Evolutionary conservation across 192 early-diverging fungal species (phyloP), one percentile per base, ranked within the genome.

Genomic region (Funneliformis geosporum): DNA sequence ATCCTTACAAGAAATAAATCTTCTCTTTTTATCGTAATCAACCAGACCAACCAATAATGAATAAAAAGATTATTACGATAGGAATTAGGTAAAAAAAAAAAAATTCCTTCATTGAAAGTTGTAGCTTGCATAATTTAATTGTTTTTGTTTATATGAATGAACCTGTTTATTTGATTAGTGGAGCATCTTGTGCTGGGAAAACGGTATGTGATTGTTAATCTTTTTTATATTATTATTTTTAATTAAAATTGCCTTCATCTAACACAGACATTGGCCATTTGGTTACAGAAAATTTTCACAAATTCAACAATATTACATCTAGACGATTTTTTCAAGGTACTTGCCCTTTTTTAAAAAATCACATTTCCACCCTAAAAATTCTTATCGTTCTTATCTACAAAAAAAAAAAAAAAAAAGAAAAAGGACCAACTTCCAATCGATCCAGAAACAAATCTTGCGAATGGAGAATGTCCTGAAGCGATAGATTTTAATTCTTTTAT

Each of bases 401-500:
- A 60, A 18, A 16, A 86, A n/a, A n/a, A n/a, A n/a, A n/a, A n/a
- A n/a, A n/a, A n/a, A n/a, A n/a, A n/a, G 84, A 87, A 88, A 4
- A 89, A 92, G 25, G 77, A 23, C 70, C 82, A 91, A 18, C 87
- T 93, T n/a, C 93, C 93, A 9, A 72, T 90, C 5, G 84, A 93
- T 81, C 78, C 81, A n/a, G 84, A 82, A 47, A 87, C 87, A 1
- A 84, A 86, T 10, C 79, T 89, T 5, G 85, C 85, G 62, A 92
- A 95, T 79, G 94, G 94, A 93, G 94, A 95, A 83, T 92, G 93
- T 43, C 93, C 92, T 9, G 89, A 86, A 18, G 85, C 92, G 2
- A 84, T 93, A 18, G 91, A 94, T 60, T 88, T 89, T 60, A 9
- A 38, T 2, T 39, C 68, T 8, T 64, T 90, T 66, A 75, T 80